A percentile compares a stretch with the other conserved stretches of the same genome.
Evolutionary conservation across 805 yeast genomes (phyloP).

Genomic region (Metschnikowia vanudenii): DNA sequence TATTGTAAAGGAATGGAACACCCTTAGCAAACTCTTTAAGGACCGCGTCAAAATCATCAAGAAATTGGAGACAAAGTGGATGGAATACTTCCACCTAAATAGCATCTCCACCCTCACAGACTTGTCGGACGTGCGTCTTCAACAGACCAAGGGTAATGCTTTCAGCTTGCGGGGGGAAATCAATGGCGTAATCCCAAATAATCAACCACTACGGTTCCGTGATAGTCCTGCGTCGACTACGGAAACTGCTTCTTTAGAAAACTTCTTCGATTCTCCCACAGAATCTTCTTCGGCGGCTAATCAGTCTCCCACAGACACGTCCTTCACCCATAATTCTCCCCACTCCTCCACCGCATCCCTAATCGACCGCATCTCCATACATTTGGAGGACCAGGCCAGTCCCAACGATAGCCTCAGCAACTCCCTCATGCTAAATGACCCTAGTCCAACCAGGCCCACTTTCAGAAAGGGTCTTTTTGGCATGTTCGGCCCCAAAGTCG

Average conservation of each 20-base stretch:
- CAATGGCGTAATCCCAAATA: no score
- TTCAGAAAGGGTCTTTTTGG: conserved; percentile 62
- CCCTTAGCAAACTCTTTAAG: conserved; percentile 62
- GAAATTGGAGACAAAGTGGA: conserved; percentile 70
- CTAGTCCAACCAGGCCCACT: conserved; percentile 48
- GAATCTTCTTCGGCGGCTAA: neutral
- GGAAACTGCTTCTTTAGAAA: no score
- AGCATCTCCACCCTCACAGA: conserved; percentile 31
- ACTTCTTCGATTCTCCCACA: neutral
- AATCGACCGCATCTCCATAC: conserved; percentile 29
- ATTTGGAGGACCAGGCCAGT: conserved; percentile 17
- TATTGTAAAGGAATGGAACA: conserved; percentile 85
- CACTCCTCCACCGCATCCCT: conserved; percentile 12
- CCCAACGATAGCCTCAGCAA: conserved; percentile 6
- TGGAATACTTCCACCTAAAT: conserved; percentile 52
- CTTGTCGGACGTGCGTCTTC: conserved; percentile 27
- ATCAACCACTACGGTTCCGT: no score
- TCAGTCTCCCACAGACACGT: no score
- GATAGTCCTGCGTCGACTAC: no score
- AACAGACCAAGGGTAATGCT: conserved; percentile 30
- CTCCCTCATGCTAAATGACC: conserved; percentile 1
- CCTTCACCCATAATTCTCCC: neutral
- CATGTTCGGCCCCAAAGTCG: conserved; percentile 64
- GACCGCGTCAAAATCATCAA: conserved; percentile 53
- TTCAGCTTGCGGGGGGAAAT: conserved; percentile 19